Evolutionary conservation across 345 rosid genomes (phyloP).

Genomic region (Citrus australasica): DNA sequence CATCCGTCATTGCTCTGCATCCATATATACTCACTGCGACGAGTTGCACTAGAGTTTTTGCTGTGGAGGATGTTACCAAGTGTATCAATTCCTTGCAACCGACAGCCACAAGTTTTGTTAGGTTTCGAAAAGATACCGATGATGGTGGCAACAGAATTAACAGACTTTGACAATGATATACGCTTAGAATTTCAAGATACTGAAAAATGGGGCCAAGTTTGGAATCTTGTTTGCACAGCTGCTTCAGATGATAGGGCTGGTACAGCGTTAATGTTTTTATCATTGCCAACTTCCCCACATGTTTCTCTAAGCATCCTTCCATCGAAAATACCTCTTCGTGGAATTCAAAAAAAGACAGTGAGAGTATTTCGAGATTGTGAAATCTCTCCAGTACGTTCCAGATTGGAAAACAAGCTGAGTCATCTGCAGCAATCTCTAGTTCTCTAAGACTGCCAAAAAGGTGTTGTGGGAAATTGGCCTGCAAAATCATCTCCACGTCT

Average conservation of each 20-base stretch:
- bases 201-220: neutral
- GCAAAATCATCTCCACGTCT: neutral
- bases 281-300: neutral
- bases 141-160: neutral
- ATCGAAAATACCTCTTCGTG: neutral
- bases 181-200: neutral
- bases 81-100: neutral
- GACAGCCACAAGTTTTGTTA: neutral
- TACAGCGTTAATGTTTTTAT: neutral
- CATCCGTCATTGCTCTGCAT: too few relatives aligned
- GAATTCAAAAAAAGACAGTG: too few relatives aligned
- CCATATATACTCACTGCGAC: neutral
- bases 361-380: neutral
- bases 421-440: neutral
- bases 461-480: too few relatives aligned
- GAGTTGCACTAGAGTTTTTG: neutral
- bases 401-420: neutral
- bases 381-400: neutral
- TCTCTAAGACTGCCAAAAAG: neutral
- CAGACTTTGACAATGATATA: fast-evolving
- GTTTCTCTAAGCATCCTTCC: neutral
- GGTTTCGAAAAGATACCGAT: neutral
- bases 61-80: too few relatives aligned
- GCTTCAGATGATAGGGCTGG: neutral
- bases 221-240: neutral